Base-by-base conservation (phyloP, 768 basidiomycete genomes). In the Pisolithus orientalis region DNA sequence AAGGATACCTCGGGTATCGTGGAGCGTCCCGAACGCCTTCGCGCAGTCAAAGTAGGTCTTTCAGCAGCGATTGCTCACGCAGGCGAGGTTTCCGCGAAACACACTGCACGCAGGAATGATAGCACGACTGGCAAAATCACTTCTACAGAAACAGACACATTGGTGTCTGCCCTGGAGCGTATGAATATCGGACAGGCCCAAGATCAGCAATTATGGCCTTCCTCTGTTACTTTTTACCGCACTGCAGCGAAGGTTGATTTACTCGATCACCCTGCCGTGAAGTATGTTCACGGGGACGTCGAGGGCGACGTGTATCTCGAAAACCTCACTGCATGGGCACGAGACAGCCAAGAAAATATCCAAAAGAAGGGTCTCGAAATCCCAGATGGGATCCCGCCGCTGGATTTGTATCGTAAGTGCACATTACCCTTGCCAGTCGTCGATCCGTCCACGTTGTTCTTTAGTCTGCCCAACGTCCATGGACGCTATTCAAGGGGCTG, bases 11-110 rank as follows among this genome's bases (percentile, higher is more conserved):
- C 88, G 1, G 73, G 75, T 43, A 84, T 96, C 49, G 82, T 94
- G n/a, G 95, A 98, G 65, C 78, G 91, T 9, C 94, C 94, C 0
- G 90, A 96, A 64, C 82, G 95, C 24, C 72, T 98, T 27, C 80
- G 85, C 46, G 94, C 94, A 0, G 82, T 97, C 47, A 82, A 84
- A 57, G 62, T 89, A 5, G 95, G 94, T 1, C 75, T 96, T 7
- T 78, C 92, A 2, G 87, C 87, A 6, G 90, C 87, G 0, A 75
- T 90, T 17, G 79, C 92, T 6, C 80, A 86, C 46, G 69, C 93
- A 4, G 86, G 90, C 58, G 74, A 73, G 7, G 40, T 17, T 0
- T 52, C 49, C 7, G 27, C 45, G 3, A 47, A 28, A 5, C 28
- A 31, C 3, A 40, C 29, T 21, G 16, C 2, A 8, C 27, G 14